These are phyloP conservation scores for Penicillium brevicompactum DNA, from an alignment of 2,329 filamentous ascomycete species.

Conservation along the genomic window DNA sequence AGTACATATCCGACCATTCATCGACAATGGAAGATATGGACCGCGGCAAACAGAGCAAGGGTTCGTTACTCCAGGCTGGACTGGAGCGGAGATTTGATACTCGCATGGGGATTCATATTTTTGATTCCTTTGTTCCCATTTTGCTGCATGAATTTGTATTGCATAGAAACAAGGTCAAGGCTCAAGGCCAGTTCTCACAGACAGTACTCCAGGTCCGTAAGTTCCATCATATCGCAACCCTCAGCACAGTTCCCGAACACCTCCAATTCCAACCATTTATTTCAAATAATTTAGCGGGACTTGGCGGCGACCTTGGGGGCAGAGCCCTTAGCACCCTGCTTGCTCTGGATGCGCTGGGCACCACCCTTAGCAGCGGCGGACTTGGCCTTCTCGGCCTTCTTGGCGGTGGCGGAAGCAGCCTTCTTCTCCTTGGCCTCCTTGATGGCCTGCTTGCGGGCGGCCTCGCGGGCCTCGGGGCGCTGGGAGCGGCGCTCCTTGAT, in stretches of 20 bases:
- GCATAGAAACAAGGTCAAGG: slow-evolving; percentile 30
- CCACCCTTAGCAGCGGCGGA: slow-evolving; percentile 78
- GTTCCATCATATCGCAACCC: slow-evolving; percentile 33
- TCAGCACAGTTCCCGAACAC: slow-evolving; percentile 23
- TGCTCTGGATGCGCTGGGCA: slow-evolving; percentile 80
- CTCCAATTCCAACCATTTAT: slow-evolving; percentile 33
- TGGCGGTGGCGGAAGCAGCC: slow-evolving; percentile 78
- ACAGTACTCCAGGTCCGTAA: slow-evolving; percentile 32
- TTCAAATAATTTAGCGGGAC: slow-evolving; percentile 67
- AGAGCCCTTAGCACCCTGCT: slow-evolving; percentile 95
- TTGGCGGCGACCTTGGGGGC: slow-evolving; percentile 81
- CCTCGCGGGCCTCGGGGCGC: slow-evolving; percentile 93
- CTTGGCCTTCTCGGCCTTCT: slow-evolving; percentile 99
- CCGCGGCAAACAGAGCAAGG: not conserved
- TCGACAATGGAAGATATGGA: slow-evolving; percentile 4
- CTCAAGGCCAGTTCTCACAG: slow-evolving; percentile 25
- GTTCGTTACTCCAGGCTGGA: slow-evolving; percentile 4
- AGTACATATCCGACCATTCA: slow-evolving; percentile 3
- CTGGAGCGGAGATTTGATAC: slow-evolving; percentile 11
- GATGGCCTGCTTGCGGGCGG: slow-evolving; percentile 86
- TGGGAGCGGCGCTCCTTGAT: slow-evolving; percentile 98
- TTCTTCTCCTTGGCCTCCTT: slow-evolving; percentile 99
- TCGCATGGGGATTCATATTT: slow-evolving; percentile 23
- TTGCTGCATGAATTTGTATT: slow-evolving; percentile 28
- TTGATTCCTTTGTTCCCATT: slow-evolving; percentile 31